Conservation (phyloP, 2,329 filamentous ascomycete genomes). For the Aspergillus chevalieri region DNA sequence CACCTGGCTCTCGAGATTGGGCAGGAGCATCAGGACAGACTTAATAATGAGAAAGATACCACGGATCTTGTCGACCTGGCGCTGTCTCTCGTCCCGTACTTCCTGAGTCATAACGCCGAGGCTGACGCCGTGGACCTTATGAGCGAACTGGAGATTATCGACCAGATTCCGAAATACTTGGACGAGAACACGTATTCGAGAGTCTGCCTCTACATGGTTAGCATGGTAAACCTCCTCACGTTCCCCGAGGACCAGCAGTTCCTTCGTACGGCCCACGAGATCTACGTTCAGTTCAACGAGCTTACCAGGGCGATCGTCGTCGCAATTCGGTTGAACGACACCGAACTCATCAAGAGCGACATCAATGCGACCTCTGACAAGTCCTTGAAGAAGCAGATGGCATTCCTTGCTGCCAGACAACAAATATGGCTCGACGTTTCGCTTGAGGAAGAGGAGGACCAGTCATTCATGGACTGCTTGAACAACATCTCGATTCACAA, state of each 20-base stretch:
- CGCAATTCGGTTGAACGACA: constrained; percentile 87
- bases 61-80: constrained; percentile 82
- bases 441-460: constrained; percentile 59
- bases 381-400: constrained; percentile 84
- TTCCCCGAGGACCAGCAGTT: constrained; percentile 97
- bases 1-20: constrained; percentile 95
- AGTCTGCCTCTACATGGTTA: constrained; percentile 96
- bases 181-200: constrained; percentile 90
- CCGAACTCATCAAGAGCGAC: constrained; percentile 72
- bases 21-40: constrained; percentile 81
- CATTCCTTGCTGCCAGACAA: constrained; percentile 86
- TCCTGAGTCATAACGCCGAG: constrained; percentile 95
- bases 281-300: constrained; percentile 91
- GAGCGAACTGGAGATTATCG: constrained; percentile 96
- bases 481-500: constrained; percentile 83
- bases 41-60: constrained; percentile 76
- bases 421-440: constrained; percentile 72
- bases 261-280: constrained; percentile 82
- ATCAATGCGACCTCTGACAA: constrained; percentile 75
- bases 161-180: constrained; percentile 78
- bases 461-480: constrained; percentile 72
- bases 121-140: constrained; percentile 95
- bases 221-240: constrained; percentile 95
- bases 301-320: constrained; percentile 89
- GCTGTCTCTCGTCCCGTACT: constrained; percentile 80